Base-by-base conservation (phyloP, 495 filamentous ascomycete species). In the Penicillium flavigenum region DNA sequence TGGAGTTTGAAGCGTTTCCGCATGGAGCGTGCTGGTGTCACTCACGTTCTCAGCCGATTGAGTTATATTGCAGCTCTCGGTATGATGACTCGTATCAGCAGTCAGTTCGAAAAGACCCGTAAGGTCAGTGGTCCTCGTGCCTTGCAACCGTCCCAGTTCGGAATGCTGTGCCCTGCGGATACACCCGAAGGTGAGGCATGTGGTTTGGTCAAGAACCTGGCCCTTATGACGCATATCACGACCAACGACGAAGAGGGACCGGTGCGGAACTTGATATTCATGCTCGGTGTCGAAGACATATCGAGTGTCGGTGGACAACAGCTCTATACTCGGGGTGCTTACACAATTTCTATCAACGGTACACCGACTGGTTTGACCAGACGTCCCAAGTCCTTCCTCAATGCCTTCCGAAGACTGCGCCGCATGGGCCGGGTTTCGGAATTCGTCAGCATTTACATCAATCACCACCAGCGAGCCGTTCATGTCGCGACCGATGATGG, bases 41-140 rank as follows among this genome's bases (percentile, higher is more conserved):
- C 94, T 3, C 94, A 99, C 71, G 92, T 99, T 53, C 79, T 99
- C 17, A 97, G 92, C 75, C 85, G 94, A 43, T 76, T 98, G 45
- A 97, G 92, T 70, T 99, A 96, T 66, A 96, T 98, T 74, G 90
- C 88, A 62, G 95, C 95, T 11, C 81, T 99, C n/a, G 95, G 95
- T 54, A 98, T 98, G 95, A 98, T 99, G 95, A 98, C 95, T 11
- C 86, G 94, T 63, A 98, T 98, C 63, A 92, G 86, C 75, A 95
- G 89, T 82, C 94, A 98, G 76, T 98, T 99, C 68, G 94, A 98
- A 68, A 98, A 98, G 79, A 96, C 93, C 2, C 77, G 94, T 61
- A 99, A 99, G 70, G 90, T 99, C 60, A 88, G 85, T 66, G 95
- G 95, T 53, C 94, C 94, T 63, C 86, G 94, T 79, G 94, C 95